phyloP scores from a whole-genome alignment of 2,329 filamentous ascomycete genomes.

The Talaromyces sp. region DNA sequence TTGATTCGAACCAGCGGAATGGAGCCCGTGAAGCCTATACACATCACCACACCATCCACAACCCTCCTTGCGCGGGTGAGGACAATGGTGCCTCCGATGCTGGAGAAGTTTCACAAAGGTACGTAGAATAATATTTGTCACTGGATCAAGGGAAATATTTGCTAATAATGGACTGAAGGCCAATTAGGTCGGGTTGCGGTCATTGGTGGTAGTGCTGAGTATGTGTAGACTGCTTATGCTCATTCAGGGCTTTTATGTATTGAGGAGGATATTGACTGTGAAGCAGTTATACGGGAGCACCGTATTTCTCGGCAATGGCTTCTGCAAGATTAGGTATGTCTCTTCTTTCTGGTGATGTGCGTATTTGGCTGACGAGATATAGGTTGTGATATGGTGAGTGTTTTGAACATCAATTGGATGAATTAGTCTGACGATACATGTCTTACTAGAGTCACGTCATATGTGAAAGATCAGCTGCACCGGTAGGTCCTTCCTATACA shows the following conservation, averaged over 20 bases:
- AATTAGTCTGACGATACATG: neutral
- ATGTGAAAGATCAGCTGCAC: conserved; percentile 81
- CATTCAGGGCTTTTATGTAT: neutral
- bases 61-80: conserved; percentile 75
- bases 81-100: conserved; percentile 90
- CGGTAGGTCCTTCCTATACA: conserved; percentile 33
- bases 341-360: neutral
- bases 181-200: conserved; percentile 90
- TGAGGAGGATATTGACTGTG: neutral
- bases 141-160: neutral
- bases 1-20: neutral
- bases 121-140: conserved; percentile 23
- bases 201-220: conserved; percentile 88
- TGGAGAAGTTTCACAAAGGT: conserved; percentile 97
- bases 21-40: conserved; percentile 30
- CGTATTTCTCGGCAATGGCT: conserved; percentile 97
- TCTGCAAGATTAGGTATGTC: conserved; percentile 73
- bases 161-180: conserved; percentile 51
- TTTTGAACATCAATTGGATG: neutral
- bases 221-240: conserved; percentile 21
- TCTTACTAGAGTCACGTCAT: conserved; percentile 69
- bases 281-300: conserved; percentile 79
- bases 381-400: conserved; percentile 72
- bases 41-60: conserved; percentile 66
- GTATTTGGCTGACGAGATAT: neutral